Base-by-base conservation (phyloP, 176 grass and related monocot species). In the Phoenix dactylifera region DNA sequence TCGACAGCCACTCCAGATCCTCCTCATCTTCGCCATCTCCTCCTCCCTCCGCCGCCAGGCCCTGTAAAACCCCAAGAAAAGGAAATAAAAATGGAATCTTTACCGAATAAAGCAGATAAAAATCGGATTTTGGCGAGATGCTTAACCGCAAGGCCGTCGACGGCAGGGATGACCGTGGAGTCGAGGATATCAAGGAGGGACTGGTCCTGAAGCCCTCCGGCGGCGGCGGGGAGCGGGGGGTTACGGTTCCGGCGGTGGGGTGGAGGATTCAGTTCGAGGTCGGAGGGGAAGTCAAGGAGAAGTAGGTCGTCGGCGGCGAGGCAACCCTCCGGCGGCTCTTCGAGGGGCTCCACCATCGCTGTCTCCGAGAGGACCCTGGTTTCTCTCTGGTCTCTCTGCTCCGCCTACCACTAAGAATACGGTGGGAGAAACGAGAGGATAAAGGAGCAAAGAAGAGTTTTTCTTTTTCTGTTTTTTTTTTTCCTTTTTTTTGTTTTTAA, bases 1-100 rank as follows among this genome's bases (percentile, higher is more conserved):
- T 90, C 12, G 69, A 71, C 15, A 96, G 73, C 86, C 86, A 96
- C 75, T 96, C 91, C 52, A 96, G 60, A 57, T 86, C 90, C 67
- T 90, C 86, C 49, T 86, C 79, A 3, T 83, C 85, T 4, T 81
- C 83, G 3, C 66, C 80, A 55, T 44, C 50, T 61, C 54, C 80
- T 22, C 61, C 88, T 58, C 68, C 83, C 6, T 44, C 62, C 26
- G 15, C 24, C 39, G 76, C 58, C 67, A 50, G 52, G 26, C 76
- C 84, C 81, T 73, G 15, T 26, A 49, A 73, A 51, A 69, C 64
- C 62, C 83, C 70, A 58, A 1, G 57, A 44, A 79, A 15, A 56
- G 12, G 5, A 73, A 60, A 68, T 12, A 65, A 65, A 65, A 65
- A 65, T 52, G 18, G 7, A 2, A 65, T 26, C 22, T 51, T 65